Conservation (phyloP, 805 yeast species). For the Yarrowia hollandica region DNA sequence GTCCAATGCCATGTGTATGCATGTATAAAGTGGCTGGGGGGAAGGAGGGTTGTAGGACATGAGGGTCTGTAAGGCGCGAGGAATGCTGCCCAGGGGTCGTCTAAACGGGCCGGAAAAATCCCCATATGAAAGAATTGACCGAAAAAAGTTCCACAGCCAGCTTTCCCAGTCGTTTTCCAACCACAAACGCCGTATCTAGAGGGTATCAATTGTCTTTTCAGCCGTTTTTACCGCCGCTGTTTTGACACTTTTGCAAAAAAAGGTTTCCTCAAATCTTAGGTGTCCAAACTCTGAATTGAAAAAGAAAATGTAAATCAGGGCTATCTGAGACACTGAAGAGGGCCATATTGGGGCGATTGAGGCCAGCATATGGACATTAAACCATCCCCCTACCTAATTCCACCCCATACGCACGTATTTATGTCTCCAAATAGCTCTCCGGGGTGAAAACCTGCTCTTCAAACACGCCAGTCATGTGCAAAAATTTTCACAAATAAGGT, state of each 20-base stretch:
- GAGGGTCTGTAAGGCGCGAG: not conserved
- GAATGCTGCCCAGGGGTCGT: no score
- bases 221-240: not conserved
- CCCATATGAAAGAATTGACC: no score
- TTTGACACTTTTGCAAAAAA: not conserved
- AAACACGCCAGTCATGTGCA: constrained; percentile 4
- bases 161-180: no score
- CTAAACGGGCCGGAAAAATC: not conserved
- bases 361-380: not conserved
- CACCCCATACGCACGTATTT: not conserved
- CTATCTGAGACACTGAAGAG: constrained; percentile 13
- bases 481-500: constrained; percentile 17
- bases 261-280: not conserved
- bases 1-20: not conserved
- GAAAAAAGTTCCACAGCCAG: no score
- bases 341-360: not conserved
- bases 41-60: not conserved
- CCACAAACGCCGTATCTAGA: no score
- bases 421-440: not conserved
- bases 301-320: constrained; percentile 26
- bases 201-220: not conserved
- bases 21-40: not conserved
- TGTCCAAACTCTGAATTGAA: not conserved
- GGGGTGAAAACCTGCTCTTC: not conserved
- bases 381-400: not conserved